These are phyloP conservation scores for Boletellus ananiceps DNA, from an alignment of 768 basidiomycete species.

Conservation along the genomic window DNA sequence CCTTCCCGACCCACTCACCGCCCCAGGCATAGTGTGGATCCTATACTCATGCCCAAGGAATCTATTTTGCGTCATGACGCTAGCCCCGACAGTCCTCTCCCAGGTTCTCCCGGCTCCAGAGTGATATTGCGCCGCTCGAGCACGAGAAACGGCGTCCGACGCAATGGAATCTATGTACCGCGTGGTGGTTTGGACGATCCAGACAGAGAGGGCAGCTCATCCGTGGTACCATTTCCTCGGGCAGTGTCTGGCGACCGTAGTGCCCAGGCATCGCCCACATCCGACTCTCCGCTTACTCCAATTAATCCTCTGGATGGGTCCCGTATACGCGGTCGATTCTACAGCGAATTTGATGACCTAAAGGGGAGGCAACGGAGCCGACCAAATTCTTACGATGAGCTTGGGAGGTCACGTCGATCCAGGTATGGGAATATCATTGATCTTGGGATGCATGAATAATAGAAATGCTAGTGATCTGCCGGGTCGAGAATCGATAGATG, in stretches of 20 bases:
- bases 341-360: slow-evolving; percentile 65
- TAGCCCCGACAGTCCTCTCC: slow-evolving; percentile 51
- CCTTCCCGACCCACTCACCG: slow-evolving; percentile 59
- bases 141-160: slow-evolving; percentile 44
- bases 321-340: slow-evolving; percentile 56
- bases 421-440: slow-evolving; percentile 74
- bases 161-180: slow-evolving; percentile 46
- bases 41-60: slow-evolving; percentile 47
- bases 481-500: slow-evolving; percentile 59
- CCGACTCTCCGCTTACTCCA: slow-evolving; percentile 27
- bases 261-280: slow-evolving; percentile 33
- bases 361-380: slow-evolving; percentile 48
- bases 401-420: slow-evolving; percentile 51
- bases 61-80: slow-evolving; percentile 45
- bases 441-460: slow-evolving; percentile 47
- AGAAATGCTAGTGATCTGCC: slow-evolving; percentile 64
- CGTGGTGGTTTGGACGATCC: slow-evolving; percentile 35
- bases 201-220: slow-evolving; percentile 33
- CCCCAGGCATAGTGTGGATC: slow-evolving; percentile 60
- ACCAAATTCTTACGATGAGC: slow-evolving; percentile 67
- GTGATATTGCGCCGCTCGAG: slow-evolving; percentile 56
- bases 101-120: slow-evolving; percentile 34
- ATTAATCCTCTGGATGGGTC: slow-evolving; percentile 32
- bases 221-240: slow-evolving; percentile 63
- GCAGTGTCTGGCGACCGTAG: slow-evolving; percentile 50